These are phyloP conservation scores for Acacia confusa DNA, from an alignment of 306 rosid species.

Conservation along the genomic window DNA sequence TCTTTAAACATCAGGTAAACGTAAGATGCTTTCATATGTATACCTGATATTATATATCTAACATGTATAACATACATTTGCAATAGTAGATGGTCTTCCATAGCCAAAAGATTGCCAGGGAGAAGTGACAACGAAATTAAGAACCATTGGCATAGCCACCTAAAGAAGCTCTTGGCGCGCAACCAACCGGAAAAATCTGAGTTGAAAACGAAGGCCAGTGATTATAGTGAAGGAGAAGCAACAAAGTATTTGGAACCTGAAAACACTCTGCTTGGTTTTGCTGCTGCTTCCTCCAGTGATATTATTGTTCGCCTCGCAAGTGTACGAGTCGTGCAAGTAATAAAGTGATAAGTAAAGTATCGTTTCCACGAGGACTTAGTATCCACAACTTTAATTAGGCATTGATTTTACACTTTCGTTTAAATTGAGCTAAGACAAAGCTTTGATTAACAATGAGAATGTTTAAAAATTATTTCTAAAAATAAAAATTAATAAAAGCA, in stretches of 20 bases:
- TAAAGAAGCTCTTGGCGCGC: constrained; percentile 37
- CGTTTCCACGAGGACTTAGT: too few species aligned
- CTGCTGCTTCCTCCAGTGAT: neutral
- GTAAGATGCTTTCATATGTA: too few species aligned
- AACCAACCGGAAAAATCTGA: neutral
- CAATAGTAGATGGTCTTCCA: constrained; percentile 53
- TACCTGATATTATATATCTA: too few species aligned
- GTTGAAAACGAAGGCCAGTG: neutral
- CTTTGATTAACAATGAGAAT: too few species aligned
- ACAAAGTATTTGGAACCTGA: constrained; percentile 12
- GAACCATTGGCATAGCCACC: constrained; percentile 63
- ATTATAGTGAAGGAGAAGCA: constrained; percentile 11
- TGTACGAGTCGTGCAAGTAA: too few species aligned
- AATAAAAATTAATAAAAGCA: too few species aligned
- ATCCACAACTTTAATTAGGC: too few species aligned
- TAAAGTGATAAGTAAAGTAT: too few species aligned
- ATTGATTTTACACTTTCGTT: too few species aligned
- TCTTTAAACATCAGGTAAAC: neutral
- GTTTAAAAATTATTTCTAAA: too few species aligned
- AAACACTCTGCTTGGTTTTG: neutral
- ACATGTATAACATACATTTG: neutral
- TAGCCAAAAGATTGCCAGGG: constrained; percentile 57
- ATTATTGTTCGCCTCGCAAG: too few species aligned
- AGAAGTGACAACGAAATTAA: constrained; percentile 75
- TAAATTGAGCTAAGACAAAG: too few species aligned